These are phyloP conservation scores for Begonia loranthoides DNA, from an alignment of 306 rosid genomes.

Conservation along the genomic window DNA sequence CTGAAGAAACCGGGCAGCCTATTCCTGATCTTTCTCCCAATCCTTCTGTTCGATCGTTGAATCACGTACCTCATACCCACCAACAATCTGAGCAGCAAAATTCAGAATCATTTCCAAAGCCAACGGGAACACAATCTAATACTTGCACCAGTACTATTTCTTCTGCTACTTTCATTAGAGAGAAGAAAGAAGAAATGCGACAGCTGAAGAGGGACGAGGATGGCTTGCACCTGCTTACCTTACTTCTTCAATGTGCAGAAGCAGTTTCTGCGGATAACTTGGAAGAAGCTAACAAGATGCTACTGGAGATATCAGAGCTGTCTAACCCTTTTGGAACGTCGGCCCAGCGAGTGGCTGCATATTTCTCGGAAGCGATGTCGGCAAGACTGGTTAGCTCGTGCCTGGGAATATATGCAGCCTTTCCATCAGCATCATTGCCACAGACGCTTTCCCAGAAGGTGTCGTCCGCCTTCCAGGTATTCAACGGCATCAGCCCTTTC, in stretches of 20 bases:
- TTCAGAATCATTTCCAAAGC: not conserved
- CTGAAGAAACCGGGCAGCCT: too few relatives aligned
- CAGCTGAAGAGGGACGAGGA: slow-evolving; percentile 84
- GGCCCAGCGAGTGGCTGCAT: slow-evolving; percentile 92
- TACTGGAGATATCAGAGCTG: slow-evolving; percentile 71
- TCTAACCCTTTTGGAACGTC: slow-evolving; percentile 88
- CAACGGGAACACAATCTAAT: too few relatives aligned
- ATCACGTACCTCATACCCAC: too few relatives aligned
- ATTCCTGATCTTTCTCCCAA: slow-evolving; percentile 1
- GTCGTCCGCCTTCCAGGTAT: slow-evolving; percentile 89
- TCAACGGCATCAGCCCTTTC: slow-evolving; percentile 90
- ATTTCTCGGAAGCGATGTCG: slow-evolving; percentile 94
- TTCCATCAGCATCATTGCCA: slow-evolving; percentile 35
- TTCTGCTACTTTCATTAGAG: slow-evolving; percentile 21
- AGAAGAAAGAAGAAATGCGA: slow-evolving; percentile 54
- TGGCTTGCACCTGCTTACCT: slow-evolving; percentile 73
- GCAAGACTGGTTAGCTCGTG: slow-evolving; percentile 87
- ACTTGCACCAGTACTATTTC: not conserved
- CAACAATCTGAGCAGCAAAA: slow-evolving; percentile 15
- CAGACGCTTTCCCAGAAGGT: slow-evolving; percentile 51
- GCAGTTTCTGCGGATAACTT: slow-evolving; percentile 76
- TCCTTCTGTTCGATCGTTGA: slow-evolving; percentile 1
- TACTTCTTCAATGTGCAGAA: slow-evolving; percentile 90
- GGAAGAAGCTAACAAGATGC: slow-evolving; percentile 72
- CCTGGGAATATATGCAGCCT: slow-evolving; percentile 64